A percentile compares a stretch with the other conserved stretches of the same genome.
These are phyloP conservation scores for Aspergillus arachidicola DNA, from an alignment of 2,329 filamentous ascomycete genomes.

Conservation along the genomic window DNA sequence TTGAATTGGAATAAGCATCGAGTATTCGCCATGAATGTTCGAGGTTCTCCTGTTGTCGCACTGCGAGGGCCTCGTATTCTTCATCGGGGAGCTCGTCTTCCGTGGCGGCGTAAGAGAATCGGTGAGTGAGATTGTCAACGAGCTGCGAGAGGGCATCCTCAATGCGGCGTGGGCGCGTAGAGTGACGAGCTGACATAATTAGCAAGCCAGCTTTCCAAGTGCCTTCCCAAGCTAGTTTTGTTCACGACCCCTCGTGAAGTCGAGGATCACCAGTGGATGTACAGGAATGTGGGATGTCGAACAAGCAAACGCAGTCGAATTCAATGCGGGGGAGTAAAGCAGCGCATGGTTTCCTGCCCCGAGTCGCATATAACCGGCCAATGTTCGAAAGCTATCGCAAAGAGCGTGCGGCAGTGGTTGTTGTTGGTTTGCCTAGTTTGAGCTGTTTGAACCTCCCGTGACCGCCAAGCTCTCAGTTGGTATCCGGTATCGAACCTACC, in stretches of 20 bases:
- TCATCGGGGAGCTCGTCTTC: slow-evolving; percentile 35
- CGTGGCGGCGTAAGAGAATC: slow-evolving; percentile 33
- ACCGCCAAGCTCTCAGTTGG: slow-evolving; percentile 19
- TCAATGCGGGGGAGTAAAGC: slow-evolving; percentile 2
- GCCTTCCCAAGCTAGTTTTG: background rate
- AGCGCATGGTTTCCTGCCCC: slow-evolving; percentile 14
- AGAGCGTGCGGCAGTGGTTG: slow-evolving; percentile 7
- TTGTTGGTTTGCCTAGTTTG: slow-evolving; percentile 31
- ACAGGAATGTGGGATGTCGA: background rate
- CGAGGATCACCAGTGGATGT: background rate
- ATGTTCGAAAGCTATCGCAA: background rate
- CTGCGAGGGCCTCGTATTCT: slow-evolving; percentile 37
- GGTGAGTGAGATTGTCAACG: slow-evolving; percentile 44
- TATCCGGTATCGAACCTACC: background rate
- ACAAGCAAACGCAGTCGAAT: slow-evolving; percentile 3
- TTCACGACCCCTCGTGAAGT: background rate
- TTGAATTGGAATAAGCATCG: slow-evolving; percentile 29
- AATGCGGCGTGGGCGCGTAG: slow-evolving; percentile 43
- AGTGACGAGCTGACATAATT: slow-evolving; percentile 36
- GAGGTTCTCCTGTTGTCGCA: slow-evolving; percentile 36
- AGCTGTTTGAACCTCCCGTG: slow-evolving; percentile 16
- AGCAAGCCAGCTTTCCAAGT: background rate
- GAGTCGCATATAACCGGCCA: background rate
- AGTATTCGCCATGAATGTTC: slow-evolving; percentile 43
- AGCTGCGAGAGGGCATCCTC: slow-evolving; percentile 48